Conservation (phyloP, 129 eudicot species). For the Flaveria trinervia region DNA sequence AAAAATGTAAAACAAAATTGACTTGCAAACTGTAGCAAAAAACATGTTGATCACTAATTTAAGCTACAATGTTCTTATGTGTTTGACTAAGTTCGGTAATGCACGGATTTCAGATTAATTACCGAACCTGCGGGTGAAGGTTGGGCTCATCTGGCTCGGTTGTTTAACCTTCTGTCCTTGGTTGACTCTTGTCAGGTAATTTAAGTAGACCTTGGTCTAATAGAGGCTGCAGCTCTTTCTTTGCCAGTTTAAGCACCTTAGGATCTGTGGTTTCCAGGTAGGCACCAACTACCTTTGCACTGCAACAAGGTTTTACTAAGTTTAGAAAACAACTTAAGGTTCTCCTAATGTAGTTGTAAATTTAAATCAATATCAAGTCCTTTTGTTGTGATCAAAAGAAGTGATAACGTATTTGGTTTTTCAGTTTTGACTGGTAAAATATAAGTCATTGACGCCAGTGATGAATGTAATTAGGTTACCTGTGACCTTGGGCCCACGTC, state of each 20-base stretch:
- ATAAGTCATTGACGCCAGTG: not conserved
- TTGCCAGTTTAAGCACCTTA: constrained; percentile 49
- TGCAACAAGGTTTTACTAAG: constrained; percentile 33
- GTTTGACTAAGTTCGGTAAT: not conserved
- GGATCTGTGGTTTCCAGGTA: constrained; percentile 68
- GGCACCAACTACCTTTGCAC: constrained; percentile 72
- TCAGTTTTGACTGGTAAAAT: not conserved
- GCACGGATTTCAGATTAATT: constrained; percentile 6
- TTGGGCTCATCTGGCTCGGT: constrained; percentile 7
- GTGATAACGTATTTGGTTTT: not conserved
- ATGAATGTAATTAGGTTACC: constrained; percentile 40
- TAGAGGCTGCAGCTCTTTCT: constrained; percentile 73
- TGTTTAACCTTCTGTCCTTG: constrained; percentile 20
- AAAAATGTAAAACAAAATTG: constrained; percentile 2
- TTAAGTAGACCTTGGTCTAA: constrained; percentile 59
- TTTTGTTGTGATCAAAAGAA: not conserved
- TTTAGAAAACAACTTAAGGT: constrained; percentile 8
- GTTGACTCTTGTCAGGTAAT: constrained; percentile 45
- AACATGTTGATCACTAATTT: constrained; percentile 5
- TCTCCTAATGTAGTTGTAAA: too few species aligned
- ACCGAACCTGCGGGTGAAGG: not conserved
- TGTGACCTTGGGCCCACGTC: constrained; percentile 85
- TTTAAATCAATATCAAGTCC: not conserved
- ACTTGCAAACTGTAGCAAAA: constrained; percentile 14
- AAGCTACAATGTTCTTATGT: constrained; percentile 21